Conservation (phyloP, 495 filamentous ascomycete species). For the Tuber brumale region DNA sequence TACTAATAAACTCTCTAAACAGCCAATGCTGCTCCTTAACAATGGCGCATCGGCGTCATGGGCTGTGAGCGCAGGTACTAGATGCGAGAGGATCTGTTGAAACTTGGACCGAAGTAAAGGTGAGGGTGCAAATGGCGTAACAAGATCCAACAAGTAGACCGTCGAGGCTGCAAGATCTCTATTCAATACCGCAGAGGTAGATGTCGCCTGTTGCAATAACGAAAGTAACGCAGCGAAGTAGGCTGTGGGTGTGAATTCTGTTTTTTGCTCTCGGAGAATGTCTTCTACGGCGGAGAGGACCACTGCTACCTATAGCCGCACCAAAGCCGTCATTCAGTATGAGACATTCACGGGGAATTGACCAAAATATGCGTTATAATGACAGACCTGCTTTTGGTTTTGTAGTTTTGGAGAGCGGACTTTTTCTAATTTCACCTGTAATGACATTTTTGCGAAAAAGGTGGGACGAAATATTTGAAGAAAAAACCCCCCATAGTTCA, state of each 20-base stretch:
- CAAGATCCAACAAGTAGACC: slow-evolving; percentile 90
- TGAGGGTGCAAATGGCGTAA: slow-evolving; percentile 72
- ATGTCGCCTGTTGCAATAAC: slow-evolving; percentile 69
- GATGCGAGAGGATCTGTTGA: slow-evolving; percentile 76
- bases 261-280: slow-evolving; percentile 78
- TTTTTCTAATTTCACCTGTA: slow-evolving; percentile 87
- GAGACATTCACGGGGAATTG: not conserved
- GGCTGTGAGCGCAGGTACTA: slow-evolving; percentile 73
- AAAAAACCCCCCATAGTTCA: slow-evolving; percentile 23
- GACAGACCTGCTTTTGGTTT: slow-evolving; percentile 79
- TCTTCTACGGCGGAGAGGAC: slow-evolving; percentile 88
- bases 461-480: not conserved
- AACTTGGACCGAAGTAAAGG: slow-evolving; percentile 88
- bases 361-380: not conserved
- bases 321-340: slow-evolving; percentile 14
- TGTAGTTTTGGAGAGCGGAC: slow-evolving; percentile 94
- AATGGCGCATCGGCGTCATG: slow-evolving; percentile 81
- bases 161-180: slow-evolving; percentile 80
- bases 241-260: slow-evolving; percentile 72
- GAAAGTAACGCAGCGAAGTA: slow-evolving; percentile 97
- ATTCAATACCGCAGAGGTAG: slow-evolving; percentile 59
- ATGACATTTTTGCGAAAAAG: slow-evolving; percentile 43
- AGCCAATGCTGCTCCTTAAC: slow-evolving; percentile 81
- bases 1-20: slow-evolving; percentile 76
- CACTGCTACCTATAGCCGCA: slow-evolving; percentile 61